Percentiles rank a stretch among this genome's conserved stretches.
These are phyloP conservation scores for Rauvolfia tetraphylla DNA, from an alignment of 257 asterid genomes.

Conservation along the genomic window DNA sequence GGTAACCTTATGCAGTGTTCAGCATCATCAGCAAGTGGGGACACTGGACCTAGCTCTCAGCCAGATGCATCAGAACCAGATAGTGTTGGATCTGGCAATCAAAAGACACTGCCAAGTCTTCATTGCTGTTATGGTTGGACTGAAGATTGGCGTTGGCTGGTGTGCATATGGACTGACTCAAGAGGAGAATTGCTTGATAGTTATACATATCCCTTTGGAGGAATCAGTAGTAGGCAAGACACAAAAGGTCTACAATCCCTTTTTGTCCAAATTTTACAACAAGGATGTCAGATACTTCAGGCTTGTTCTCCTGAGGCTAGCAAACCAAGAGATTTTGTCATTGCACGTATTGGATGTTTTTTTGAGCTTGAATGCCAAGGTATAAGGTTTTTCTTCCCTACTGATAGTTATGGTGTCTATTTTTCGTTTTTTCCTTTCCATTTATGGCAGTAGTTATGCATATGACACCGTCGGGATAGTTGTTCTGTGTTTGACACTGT, in stretches of 20 bases:
- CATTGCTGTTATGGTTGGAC: conserved; percentile 99
- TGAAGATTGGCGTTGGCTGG: conserved; percentile 99
- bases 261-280: conserved; percentile 88
- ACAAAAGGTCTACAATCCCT: conserved; percentile 98
- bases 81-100: conserved; percentile 66
- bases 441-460: neutral
- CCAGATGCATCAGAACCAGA: conserved; percentile 63
- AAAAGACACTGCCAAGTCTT: conserved; percentile 71
- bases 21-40: conserved; percentile 68
- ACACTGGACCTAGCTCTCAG: conserved; percentile 62
- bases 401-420: neutral
- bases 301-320: conserved; percentile 70
- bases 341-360: conserved; percentile 90
- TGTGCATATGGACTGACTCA: conserved; percentile 95
- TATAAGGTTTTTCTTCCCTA: conserved; percentile 21
- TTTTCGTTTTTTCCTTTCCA: neutral
- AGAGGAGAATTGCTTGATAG: conserved; percentile 96
- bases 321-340: conserved; percentile 92
- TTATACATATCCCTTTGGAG: conserved; percentile 91
- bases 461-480: neutral
- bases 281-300: conserved; percentile 98
- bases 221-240: conserved; percentile 96
- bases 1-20: conserved; percentile 66
- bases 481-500: neutral
- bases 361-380: conserved; percentile 99